These are phyloP conservation scores for Xylaria sp. DNA, from an alignment of 2,329 filamentous ascomycete species.

Conservation along the genomic window DNA sequence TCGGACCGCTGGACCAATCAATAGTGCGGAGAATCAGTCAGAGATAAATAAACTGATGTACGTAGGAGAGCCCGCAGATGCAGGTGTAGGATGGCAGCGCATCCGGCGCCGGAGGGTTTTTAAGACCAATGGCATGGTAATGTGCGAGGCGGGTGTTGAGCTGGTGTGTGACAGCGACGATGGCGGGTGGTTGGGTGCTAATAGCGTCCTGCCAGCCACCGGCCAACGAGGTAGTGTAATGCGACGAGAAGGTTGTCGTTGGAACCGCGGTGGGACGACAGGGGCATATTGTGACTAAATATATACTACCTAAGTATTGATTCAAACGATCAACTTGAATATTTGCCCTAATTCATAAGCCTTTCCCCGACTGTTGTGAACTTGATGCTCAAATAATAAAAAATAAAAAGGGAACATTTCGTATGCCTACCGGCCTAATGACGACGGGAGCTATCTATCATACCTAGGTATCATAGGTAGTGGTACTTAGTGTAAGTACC, in stretches of 20 bases:
- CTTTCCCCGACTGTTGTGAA: too few species aligned
- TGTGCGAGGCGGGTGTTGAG: constrained; percentile 39
- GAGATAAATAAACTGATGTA: background rate
- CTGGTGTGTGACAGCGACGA: constrained; percentile 27
- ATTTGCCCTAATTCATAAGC: too few species aligned
- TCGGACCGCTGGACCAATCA: constrained; percentile 32
- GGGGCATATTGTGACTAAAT: background rate
- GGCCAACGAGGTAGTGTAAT: constrained; percentile 17
- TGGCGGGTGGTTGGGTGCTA: constrained; percentile 35
- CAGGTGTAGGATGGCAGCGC: constrained; percentile 30
- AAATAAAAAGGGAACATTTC: background rate
- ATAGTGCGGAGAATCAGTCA: background rate
- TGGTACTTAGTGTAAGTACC: too few species aligned
- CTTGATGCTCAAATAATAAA: too few species aligned
- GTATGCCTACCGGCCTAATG: too few species aligned
- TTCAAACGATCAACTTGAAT: too few species aligned
- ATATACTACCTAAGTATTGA: too few species aligned
- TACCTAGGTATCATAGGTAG: too few species aligned
- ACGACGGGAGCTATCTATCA: too few species aligned
- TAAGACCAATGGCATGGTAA: constrained; percentile 38
- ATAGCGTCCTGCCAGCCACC: constrained; percentile 36
- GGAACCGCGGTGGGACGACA: constrained; percentile 19
- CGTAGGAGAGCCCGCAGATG: constrained; percentile 31
- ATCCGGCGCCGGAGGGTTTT: constrained; percentile 33
- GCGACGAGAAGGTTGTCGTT: constrained; percentile 17